Evolutionary conservation across 129 eudicot species (phyloP), one percentile per base, ranked within the genome.

Genomic region (Centaurea solstitialis): DNA sequence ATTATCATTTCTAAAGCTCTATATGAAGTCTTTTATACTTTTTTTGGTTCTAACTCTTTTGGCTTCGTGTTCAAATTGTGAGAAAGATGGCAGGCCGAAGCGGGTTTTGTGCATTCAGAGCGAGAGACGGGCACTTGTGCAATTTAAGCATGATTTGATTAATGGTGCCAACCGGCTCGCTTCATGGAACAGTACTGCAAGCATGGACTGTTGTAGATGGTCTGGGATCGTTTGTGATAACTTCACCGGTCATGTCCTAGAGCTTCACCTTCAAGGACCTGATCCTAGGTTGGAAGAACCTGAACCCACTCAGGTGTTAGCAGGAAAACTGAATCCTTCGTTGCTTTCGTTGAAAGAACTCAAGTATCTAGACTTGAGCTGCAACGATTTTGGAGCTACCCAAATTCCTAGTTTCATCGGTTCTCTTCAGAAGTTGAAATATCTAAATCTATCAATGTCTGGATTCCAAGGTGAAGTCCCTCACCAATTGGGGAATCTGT

Each of bases 251-350:
- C 85, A 73, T 72, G 89, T 88, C 69, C 72, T 10, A 12, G 82
- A 85, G 74, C 79, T 88, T 50, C 87, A 76, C 68, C 91, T 85
- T 40, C 91, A 13, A 12, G 73, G 66, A 3, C 72, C 62, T 13
- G 61, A 39, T 39, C 61, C 70, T 2, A 23, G 12, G 7, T 5
- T 33, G 37, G 37, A 33, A 33, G 61, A 47, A 47, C 18, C 6
- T 0, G 61, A 18, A 47, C 0, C 61, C 4, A 12, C 4, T 12
- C 61, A 47, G 61, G 13, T 47, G 61, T 47, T 82, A 6, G 10
- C 78, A 20, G 87, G 88, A 3, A 72, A 18, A 0, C n/a, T 87
- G 24, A 81, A 66, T 53, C 82, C 77, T 66, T 78, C 88, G 5
- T 61, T 87, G 71, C 78, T 81, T 57, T 53, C 66, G 8, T 45